Conservation (phyloP, 2,329 filamentous ascomycete species). For the Lasiodiplodia sp. region DNA sequence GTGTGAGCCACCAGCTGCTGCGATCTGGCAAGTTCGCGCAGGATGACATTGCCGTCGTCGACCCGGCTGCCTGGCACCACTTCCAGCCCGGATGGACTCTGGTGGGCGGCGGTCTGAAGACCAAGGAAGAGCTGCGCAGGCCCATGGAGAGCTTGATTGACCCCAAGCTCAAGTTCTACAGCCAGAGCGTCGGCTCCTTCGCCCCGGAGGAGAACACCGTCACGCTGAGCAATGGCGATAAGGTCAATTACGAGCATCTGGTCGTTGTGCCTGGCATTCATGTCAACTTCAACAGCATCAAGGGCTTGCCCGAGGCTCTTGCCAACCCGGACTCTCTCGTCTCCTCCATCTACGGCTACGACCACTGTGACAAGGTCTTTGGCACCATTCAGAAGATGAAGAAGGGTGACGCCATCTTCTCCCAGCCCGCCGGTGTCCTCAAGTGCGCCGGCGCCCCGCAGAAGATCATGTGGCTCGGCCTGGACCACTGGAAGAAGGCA, state of each 20-base stretch:
- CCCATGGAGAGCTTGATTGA: slow-evolving; percentile 62
- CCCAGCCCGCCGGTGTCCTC: slow-evolving; percentile 48
- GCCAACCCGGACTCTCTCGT: slow-evolving; percentile 44
- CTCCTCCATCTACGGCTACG: slow-evolving; percentile 48
- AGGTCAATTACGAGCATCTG: slow-evolving; percentile 68
- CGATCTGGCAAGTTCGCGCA: slow-evolving; percentile 62
- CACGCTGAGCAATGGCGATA: slow-evolving; percentile 62
- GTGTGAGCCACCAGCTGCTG: slow-evolving; percentile 72
- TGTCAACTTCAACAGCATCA: slow-evolving; percentile 41
- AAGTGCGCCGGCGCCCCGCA: slow-evolving; percentile 51
- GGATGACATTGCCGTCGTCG: slow-evolving; percentile 70
- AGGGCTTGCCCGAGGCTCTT: slow-evolving; percentile 46
- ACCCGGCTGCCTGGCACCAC: slow-evolving; percentile 69
- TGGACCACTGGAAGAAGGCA: slow-evolving; percentile 47
- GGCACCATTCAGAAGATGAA: slow-evolving; percentile 42
- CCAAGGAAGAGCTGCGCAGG: slow-evolving; percentile 63
- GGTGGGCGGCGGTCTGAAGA: slow-evolving; percentile 71
- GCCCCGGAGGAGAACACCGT: slow-evolving; percentile 64
- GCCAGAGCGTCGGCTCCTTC: slow-evolving; percentile 59
- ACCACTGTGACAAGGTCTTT: slow-evolving; percentile 48
- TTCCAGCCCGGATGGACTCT: slow-evolving; percentile 76
- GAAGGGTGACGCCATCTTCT: slow-evolving; percentile 48
- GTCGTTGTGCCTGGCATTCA: slow-evolving; percentile 62
- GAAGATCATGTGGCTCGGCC: slow-evolving; percentile 52
- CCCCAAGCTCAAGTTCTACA: slow-evolving; percentile 68